Evolutionary conservation across 1,284 basidiomycete genomes (phyloP).

Genomic region (Coniferiporia sulphurascens): DNA sequence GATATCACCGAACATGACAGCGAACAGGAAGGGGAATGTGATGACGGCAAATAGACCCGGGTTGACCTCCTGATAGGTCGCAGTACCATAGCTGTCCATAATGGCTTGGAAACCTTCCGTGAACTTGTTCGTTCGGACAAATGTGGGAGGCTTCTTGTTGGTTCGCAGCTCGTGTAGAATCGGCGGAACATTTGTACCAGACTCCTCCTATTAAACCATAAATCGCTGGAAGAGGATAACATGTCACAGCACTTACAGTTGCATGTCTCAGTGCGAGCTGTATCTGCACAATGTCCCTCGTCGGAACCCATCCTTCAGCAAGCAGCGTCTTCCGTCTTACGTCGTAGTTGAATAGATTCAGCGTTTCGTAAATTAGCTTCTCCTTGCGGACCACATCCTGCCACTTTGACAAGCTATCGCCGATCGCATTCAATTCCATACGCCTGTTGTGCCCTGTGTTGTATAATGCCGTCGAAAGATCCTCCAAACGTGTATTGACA

Average conservation of each 20-base stretch:
- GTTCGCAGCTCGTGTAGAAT: constrained; percentile 91
- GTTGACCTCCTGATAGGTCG: constrained; percentile 96
- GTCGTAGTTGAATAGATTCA: constrained; percentile 95
- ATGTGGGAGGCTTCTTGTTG: constrained; percentile 92
- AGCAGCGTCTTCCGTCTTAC: constrained; percentile 90
- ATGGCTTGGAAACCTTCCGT: constrained; percentile 97
- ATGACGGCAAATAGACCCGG: constrained; percentile 92
- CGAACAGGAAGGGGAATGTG: constrained; percentile 98
- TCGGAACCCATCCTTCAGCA: constrained; percentile 97
- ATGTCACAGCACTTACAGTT: constrained; percentile 50
- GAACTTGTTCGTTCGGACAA: constrained; percentile 93
- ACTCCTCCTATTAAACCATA: constrained; percentile 66
- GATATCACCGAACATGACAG: constrained; percentile 99
- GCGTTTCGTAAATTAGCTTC: constrained; percentile 91
- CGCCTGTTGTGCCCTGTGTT: constrained; percentile 87
- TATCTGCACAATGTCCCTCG: constrained; percentile 82
- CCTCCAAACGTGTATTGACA: constrained; percentile 87
- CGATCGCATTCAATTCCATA: constrained; percentile 81
- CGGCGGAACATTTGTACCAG: constrained; percentile 88
- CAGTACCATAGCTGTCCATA: constrained; percentile 96
- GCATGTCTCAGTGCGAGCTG: constrained; percentile 89
- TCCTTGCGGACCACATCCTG: constrained; percentile 93
- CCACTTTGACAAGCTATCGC: constrained; percentile 87
- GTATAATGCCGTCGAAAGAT: constrained; percentile 86
- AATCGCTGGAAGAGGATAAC: background rate